These are phyloP conservation scores for Leccinum variicolor DNA, from an alignment of 768 basidiomycete genomes.

Conservation along the genomic window DNA sequence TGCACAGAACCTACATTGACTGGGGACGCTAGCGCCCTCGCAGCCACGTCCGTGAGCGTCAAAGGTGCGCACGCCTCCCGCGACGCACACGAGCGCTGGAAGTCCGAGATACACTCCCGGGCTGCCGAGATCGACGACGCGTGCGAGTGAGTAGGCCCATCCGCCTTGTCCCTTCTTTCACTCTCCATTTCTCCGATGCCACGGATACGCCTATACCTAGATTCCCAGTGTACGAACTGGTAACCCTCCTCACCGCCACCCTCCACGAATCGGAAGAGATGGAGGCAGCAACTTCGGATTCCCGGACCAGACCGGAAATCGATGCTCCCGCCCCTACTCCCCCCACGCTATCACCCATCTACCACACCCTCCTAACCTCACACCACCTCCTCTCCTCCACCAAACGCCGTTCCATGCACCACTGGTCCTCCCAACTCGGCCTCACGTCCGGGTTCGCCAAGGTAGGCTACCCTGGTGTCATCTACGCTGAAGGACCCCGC, in stretches of 20 bases:
- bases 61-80: slow-evolving; percentile 47
- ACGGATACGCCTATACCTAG: slow-evolving; percentile 30
- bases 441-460: slow-evolving; percentile 64
- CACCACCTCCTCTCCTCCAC: slow-evolving; percentile 67
- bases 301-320: neutral
- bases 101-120: slow-evolving; percentile 36
- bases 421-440: slow-evolving; percentile 52
- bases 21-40: neutral
- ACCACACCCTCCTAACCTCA: slow-evolving; percentile 67
- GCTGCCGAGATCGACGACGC: slow-evolving; percentile 31
- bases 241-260: slow-evolving; percentile 57
- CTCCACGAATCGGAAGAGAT: slow-evolving; percentile 37
- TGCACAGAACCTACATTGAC: neutral
- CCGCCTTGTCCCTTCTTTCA: neutral
- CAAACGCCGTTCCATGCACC: slow-evolving; percentile 56
- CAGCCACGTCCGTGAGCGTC: slow-evolving; percentile 31
- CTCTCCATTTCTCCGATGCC: neutral
- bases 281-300: neutral
- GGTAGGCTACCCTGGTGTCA: slow-evolving; percentile 71
- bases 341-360: slow-evolving; percentile 19
- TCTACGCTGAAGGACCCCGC: slow-evolving; percentile 61
- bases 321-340: neutral
- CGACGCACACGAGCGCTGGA: slow-evolving; percentile 49
- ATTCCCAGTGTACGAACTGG: slow-evolving; percentile 57
- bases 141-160: slow-evolving; percentile 22